These are phyloP conservation scores for Podospora pseudoanserina DNA, from an alignment of 495 filamentous ascomycete species.

Conservation along the genomic window DNA sequence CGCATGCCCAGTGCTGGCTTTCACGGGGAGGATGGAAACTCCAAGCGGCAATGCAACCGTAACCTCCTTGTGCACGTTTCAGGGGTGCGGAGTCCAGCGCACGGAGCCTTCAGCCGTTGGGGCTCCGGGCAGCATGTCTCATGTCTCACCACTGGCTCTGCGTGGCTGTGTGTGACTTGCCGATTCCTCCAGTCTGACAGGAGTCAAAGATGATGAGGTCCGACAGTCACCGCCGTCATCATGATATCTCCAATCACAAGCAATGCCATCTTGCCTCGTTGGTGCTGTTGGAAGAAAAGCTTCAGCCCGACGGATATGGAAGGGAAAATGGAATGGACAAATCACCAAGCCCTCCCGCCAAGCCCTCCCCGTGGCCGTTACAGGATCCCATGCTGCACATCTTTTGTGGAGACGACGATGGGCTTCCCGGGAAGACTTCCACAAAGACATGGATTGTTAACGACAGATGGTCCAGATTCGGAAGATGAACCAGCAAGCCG, in stretches of 20 bases:
- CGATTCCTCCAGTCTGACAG: conserved; percentile 4
- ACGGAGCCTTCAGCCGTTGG: conserved; percentile 9
- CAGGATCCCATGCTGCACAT: conserved; percentile 13
- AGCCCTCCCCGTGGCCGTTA: conserved; percentile 10
- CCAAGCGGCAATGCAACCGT: not conserved
- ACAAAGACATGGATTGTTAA: conserved; percentile 13
- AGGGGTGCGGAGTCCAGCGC: conserved; percentile 6
- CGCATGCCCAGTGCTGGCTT: not conserved
- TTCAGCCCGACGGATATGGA: not conserved
- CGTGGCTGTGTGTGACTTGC: conserved; percentile 5
- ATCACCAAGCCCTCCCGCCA: not conserved
- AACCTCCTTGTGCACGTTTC: conserved; percentile 2
- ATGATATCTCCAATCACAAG: not conserved
- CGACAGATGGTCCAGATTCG: conserved; percentile 7
- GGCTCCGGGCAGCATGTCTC: conserved; percentile 3
- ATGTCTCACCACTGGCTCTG: not conserved
- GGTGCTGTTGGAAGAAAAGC: not conserved
- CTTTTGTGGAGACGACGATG: conserved; percentile 9
- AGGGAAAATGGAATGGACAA: not conserved
- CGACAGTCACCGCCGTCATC: not conserved
- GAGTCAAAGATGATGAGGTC: not conserved
- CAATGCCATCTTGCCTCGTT: not conserved
- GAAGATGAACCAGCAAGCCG: not conserved
- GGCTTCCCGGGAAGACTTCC: conserved; percentile 16
- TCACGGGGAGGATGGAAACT: not conserved